Percentiles rank a stretch among this genome's conserved stretches.
phyloP scores from a whole-genome alignment of 176 grass and related monocot genomes.

The Coix lacrymajobi region DNA sequence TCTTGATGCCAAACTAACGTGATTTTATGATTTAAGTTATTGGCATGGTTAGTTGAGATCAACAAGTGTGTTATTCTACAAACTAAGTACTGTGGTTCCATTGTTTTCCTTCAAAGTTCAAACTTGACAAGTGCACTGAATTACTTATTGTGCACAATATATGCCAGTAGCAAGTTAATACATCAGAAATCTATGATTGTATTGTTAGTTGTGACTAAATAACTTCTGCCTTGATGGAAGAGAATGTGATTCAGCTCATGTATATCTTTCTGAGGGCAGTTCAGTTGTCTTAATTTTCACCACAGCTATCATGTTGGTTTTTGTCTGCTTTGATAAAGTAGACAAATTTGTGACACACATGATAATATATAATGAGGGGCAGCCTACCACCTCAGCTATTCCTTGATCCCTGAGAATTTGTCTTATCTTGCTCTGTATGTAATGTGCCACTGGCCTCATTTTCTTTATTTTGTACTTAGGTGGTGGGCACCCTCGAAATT shows the following conservation, averaged over 20 bases:
- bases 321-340: not conserved
- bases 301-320: conserved; percentile 5
- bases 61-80: not conserved
- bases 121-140: not conserved
- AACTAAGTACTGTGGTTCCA: not conserved
- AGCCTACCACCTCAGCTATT: not conserved
- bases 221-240: not conserved
- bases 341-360: not conserved
- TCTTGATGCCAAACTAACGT: not conserved
- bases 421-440: conserved; percentile 6
- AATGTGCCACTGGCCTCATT: not conserved
- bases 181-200: not conserved
- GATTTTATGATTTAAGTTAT: not conserved
- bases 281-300: not conserved
- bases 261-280: not conserved
- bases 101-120: not conserved
- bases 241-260: not conserved
- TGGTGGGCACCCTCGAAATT: conserved; percentile 95
- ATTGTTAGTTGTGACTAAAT: not conserved
- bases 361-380: not conserved
- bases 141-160: not conserved
- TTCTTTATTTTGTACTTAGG: conserved; percentile 38
- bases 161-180: not conserved
- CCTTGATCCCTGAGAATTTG: not conserved
- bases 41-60: not conserved